These are phyloP conservation scores for Neurospora cerealis DNA, from an alignment of 495 filamentous ascomycete genomes.

Conservation along the genomic window DNA sequence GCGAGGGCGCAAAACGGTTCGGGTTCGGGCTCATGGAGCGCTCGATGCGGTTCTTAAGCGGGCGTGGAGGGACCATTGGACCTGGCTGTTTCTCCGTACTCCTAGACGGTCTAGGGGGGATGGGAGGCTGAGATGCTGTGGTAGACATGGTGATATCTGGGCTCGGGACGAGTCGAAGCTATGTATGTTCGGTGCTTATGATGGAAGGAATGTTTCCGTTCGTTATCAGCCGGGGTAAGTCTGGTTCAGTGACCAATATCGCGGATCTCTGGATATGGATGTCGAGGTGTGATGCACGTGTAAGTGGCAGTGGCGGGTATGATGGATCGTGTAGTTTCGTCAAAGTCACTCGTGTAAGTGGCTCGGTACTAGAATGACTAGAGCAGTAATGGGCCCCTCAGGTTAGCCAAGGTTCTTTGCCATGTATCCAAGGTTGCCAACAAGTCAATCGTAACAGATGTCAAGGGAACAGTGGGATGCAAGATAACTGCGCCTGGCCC, in stretches of 20 bases:
- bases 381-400: background rate
- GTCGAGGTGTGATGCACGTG: constrained; percentile 3
- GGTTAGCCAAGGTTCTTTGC: background rate
- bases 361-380: background rate
- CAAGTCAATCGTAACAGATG: background rate
- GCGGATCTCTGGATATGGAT: background rate
- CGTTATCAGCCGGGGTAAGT: background rate
- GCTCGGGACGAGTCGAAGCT: background rate
- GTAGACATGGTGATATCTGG: constrained; percentile 23
- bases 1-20: constrained; percentile 74
- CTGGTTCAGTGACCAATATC: background rate
- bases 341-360: background rate
- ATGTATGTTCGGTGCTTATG: background rate
- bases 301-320: background rate
- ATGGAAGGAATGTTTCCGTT: background rate
- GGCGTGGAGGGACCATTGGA: constrained; percentile 63
- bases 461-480: background rate
- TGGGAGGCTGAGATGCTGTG: constrained; percentile 43
- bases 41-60: constrained; percentile 52
- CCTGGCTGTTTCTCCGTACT: constrained; percentile 31
- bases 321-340: background rate
- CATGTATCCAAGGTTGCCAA: background rate
- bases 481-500: background rate
- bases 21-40: constrained; percentile 70
- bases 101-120: constrained; percentile 57